Conservation (phyloP, 2,329 filamentous ascomycete species). For the Tricladium varicosporioides region DNA sequence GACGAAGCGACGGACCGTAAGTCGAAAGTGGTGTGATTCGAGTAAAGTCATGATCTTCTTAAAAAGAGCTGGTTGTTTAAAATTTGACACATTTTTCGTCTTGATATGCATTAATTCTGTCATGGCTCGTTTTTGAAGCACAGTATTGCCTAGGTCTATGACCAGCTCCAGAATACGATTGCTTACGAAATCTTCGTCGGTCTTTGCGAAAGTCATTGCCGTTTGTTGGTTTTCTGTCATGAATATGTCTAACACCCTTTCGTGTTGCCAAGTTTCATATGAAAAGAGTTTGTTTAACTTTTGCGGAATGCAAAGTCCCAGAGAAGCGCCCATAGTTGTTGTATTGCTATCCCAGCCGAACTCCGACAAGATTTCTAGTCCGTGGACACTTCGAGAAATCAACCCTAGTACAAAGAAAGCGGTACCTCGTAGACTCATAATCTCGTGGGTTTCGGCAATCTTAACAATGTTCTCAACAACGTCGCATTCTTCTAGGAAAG, state of each 20-base stretch:
- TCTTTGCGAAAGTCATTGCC: slow-evolving; percentile 44
- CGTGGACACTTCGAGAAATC: slow-evolving; percentile 88
- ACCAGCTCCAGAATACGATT: slow-evolving; percentile 79
- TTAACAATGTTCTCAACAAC: slow-evolving; percentile 83
- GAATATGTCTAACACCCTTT: slow-evolving; percentile 31
- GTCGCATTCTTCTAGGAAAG: slow-evolving; percentile 86
- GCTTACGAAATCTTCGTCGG: slow-evolving; percentile 60
- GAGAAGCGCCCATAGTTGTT: slow-evolving; percentile 74
- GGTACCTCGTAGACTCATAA: slow-evolving; percentile 91
- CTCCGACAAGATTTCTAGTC: slow-evolving; percentile 85
- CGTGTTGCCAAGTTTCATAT: slow-evolving; percentile 55
- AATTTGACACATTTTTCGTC: slow-evolving; percentile 69
- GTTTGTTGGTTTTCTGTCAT: slow-evolving; percentile 45
- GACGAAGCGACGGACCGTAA: slow-evolving; percentile 84
- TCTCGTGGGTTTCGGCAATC: slow-evolving; percentile 83
- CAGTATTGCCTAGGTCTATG: slow-evolving; percentile 87
- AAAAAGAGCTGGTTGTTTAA: slow-evolving; percentile 76
- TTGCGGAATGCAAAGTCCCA: slow-evolving; percentile 84
- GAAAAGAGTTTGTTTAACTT: slow-evolving; percentile 78
- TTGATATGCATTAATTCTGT: slow-evolving; percentile 79
- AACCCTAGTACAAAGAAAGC: slow-evolving; percentile 94
- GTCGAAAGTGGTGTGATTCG: slow-evolving; percentile 84
- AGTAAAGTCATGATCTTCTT: slow-evolving; percentile 80
- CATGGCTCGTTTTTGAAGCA: slow-evolving; percentile 84
- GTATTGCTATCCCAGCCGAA: slow-evolving; percentile 92